Conservation (phyloP, 176 grass and related monocot genomes). For the Phoenix roebelenii region DNA sequence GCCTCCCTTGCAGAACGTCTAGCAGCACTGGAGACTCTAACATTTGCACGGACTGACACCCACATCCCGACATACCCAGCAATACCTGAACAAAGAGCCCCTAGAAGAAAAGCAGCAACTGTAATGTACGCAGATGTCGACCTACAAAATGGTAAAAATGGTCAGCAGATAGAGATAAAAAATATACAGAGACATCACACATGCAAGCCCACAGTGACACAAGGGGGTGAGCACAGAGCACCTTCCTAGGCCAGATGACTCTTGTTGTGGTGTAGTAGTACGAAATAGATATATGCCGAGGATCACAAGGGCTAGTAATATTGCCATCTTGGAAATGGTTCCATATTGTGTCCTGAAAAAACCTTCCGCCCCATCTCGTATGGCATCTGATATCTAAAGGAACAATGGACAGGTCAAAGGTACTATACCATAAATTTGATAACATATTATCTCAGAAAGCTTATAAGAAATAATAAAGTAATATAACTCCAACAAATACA, state of each 20-base stretch:
- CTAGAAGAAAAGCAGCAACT: constrained; percentile 87
- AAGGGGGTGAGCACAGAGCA: constrained; percentile 8
- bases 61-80: constrained; percentile 99
- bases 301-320: constrained; percentile 81
- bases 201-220: too few relatives aligned
- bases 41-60: constrained; percentile 98
- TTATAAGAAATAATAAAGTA: too few relatives aligned
- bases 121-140: constrained; percentile 86
- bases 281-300: constrained; percentile 99
- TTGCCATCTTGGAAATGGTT: constrained; percentile 94
- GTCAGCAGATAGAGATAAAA: too few relatives aligned
- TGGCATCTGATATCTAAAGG: constrained; percentile 96
- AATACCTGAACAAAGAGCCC: constrained; percentile 91
- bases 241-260: constrained; percentile 86
- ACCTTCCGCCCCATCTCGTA: constrained; percentile 96
- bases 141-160: constrained; percentile 32
- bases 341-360: constrained; percentile 98
- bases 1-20: constrained; percentile 97
- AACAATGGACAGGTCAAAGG: constrained; percentile 6
- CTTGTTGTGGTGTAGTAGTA: constrained; percentile 67
- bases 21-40: constrained; percentile 98
- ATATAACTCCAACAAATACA: too few relatives aligned
- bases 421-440: not conserved
- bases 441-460: too few relatives aligned
- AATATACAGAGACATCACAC: too few relatives aligned